These are phyloP conservation scores for Rhizopogon vesiculosus DNA, from an alignment of 768 basidiomycete species.

Conservation along the genomic window DNA sequence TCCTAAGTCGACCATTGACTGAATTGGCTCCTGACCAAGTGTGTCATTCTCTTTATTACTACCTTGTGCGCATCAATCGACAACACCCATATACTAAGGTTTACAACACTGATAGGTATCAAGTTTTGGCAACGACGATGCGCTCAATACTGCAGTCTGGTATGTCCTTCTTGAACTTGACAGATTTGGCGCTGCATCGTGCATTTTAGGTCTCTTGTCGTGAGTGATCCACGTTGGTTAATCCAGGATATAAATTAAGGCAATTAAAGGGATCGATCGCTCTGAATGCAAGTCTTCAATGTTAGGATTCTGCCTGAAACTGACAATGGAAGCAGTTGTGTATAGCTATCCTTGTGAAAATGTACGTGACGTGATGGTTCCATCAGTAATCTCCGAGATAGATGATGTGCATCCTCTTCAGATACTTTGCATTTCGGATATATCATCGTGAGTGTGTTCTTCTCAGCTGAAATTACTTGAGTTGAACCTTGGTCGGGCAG, in stretches of 20 bases:
- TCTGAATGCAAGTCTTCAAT: constrained; percentile 5
- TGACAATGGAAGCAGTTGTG: constrained; percentile 23
- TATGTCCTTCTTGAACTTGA: constrained; percentile 10
- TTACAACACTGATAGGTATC: constrained; percentile 25
- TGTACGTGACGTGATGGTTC: constrained; percentile 20
- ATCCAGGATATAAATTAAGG: background rate
- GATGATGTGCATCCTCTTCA: background rate
- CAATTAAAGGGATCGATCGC: constrained; percentile 1
- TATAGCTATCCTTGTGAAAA: constrained; percentile 40
- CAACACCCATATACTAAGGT: background rate
- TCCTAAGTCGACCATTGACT: background rate
- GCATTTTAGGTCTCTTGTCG: constrained; percentile 5
- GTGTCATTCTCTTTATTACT: constrained; percentile 32
- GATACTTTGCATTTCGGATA: constrained; percentile 7
- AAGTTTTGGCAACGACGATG: constrained; percentile 31
- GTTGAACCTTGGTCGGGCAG: constrained; percentile 12
- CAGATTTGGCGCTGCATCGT: background rate
- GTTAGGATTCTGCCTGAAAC: background rate
- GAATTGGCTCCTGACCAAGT: background rate
- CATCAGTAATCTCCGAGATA: background rate
- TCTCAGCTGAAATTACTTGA: background rate
- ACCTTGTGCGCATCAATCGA: constrained; percentile 28
- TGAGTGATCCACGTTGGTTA: constrained; percentile 1
- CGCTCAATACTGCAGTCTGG: constrained; percentile 33
- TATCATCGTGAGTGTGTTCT: background rate